Evolutionary conservation across 495 filamentous ascomycete genomes (phyloP), one percentile per base, ranked within the genome.

Genomic region (Aspergillus kassunensis): DNA sequence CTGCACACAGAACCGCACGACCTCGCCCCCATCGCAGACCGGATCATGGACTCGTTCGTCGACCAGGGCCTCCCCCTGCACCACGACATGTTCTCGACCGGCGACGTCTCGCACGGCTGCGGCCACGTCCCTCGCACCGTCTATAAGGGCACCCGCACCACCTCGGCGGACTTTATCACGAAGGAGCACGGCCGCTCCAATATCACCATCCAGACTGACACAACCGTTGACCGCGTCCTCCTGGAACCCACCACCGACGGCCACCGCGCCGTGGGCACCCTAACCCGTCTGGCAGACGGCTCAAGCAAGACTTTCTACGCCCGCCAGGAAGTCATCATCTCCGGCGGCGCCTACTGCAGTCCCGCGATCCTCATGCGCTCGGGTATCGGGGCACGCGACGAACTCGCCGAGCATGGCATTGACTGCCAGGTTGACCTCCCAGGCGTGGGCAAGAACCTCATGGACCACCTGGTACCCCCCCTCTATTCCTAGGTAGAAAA

Each of bases 361-460:
- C 80, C 80, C 16, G 72, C 80, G 34, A 72, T 83, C 13, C 65
- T 84, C 9, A 76, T 80, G 51, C 75, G 78, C 3, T 77, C 70
- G 15, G 80, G 80, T 8, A 75, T 84, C 43, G 80, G 81, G 0
- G 70, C 77, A 0, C 68, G 65, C 7, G 66, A 69, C 0, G 77
- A 82, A 40, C 65, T 82, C 11, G 49, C 62, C 1, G 67, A 73
- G 35, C 67, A 74, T 48, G 62, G 61, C 9, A 81, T 85, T 36
- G 57, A 68, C n/a, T 68, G 75, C 21, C 54, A 70, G 16, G 59
- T 73, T 2, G 64, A 81, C 20, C 57, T 76, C 1, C 80, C 79
- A 8, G 80, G 77, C 10, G 80, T 84, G 2, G 80, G 80, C 4
- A 71, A 71, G 44, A 80, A 79, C 36, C 67, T 83, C 6, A 71